These are phyloP conservation scores for Didymella pinodella DNA, from an alignment of 2,329 filamentous ascomycete genomes.

Conservation along the genomic window DNA sequence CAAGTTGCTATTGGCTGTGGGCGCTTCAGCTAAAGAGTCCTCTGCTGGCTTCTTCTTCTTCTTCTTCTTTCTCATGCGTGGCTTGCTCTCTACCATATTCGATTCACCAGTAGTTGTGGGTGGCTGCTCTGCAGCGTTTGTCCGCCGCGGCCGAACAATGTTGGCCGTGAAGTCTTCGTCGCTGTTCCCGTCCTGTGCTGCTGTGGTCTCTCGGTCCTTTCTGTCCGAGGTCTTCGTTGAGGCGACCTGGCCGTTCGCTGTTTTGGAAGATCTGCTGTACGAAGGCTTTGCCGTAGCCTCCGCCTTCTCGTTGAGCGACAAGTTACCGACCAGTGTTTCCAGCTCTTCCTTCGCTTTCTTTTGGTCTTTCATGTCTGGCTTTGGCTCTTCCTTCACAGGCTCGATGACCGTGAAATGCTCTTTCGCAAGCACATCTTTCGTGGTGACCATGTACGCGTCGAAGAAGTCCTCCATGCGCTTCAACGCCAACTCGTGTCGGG, in stretches of 20 bases:
- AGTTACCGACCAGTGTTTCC: slow-evolving; percentile 32
- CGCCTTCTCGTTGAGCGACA: slow-evolving; percentile 28
- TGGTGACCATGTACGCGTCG: slow-evolving; percentile 71
- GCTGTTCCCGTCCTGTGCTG: background rate
- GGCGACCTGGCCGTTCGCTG: background rate
- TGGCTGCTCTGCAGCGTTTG: slow-evolving; percentile 2
- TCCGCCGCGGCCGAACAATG: slow-evolving; percentile 1
- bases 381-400: slow-evolving; percentile 19
- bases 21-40: background rate
- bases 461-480: slow-evolving; percentile 76
- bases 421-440: slow-evolving; percentile 64
- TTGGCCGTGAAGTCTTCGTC: slow-evolving; percentile 7
- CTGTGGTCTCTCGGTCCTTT: background rate
- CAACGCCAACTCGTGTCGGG: slow-evolving; percentile 74
- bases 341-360: slow-evolving; percentile 27
- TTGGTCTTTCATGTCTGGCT: background rate
- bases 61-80: slow-evolving; percentile 47
- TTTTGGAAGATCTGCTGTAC: background rate
- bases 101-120: slow-evolving; percentile 20
- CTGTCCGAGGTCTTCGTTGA: slow-evolving; percentile 11
- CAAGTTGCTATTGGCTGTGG: background rate
- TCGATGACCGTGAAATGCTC: slow-evolving; percentile 22
- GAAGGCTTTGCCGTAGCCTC: background rate
- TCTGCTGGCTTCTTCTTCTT: slow-evolving; percentile 39
- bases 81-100: slow-evolving; percentile 47